These are phyloP conservation scores for Pseudoneurospora amorphoporcata DNA, from an alignment of 495 filamentous ascomycete species.

Conservation along the genomic window DNA sequence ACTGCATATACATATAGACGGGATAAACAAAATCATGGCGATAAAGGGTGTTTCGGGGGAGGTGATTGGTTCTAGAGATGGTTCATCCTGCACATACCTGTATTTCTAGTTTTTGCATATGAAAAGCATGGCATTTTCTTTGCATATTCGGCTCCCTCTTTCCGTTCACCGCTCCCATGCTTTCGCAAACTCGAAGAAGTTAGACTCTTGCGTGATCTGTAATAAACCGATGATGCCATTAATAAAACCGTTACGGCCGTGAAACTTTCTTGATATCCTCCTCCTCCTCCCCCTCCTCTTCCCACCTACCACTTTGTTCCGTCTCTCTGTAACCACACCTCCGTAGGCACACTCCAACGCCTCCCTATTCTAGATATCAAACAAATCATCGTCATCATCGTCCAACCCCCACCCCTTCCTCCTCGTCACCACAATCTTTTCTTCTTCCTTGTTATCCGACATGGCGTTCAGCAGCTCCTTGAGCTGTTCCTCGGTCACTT, in stretches of 20 bases:
- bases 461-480: constrained; percentile 82
- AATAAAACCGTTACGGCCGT: background rate
- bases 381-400: constrained; percentile 77
- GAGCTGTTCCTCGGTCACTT: constrained; percentile 86
- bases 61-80: background rate
- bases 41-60: background rate
- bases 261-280: background rate
- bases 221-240: background rate
- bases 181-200: background rate
- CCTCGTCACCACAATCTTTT: constrained; percentile 76
- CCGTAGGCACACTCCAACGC: background rate
- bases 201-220: background rate
- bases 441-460: constrained; percentile 57
- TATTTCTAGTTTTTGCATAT: background rate
- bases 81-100: background rate
- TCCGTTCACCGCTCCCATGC: background rate
- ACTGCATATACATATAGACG: background rate
- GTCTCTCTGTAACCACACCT: background rate
- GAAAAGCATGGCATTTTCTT: background rate
- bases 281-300: background rate
- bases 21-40: background rate
- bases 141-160: background rate
- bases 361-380: constrained; percentile 45
- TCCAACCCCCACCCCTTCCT: constrained; percentile 78
- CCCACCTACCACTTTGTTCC: constrained; percentile 1